These are phyloP conservation scores for Pythium angustatum DNA, from an alignment of 352 stramenopile genomes.

Conservation along the genomic window DNA sequence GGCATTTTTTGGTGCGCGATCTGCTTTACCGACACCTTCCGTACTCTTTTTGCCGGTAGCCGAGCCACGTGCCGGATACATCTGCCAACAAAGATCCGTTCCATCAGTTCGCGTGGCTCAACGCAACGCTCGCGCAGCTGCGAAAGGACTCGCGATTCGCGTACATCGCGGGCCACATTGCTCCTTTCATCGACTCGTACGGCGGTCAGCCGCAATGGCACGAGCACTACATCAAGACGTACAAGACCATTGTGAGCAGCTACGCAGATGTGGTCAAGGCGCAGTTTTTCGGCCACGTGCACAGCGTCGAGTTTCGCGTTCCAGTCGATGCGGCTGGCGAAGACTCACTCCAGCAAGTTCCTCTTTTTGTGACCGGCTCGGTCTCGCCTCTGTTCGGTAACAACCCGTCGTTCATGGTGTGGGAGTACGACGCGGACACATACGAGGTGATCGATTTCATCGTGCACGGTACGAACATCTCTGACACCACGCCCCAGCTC, in stretches of 20 bases:
- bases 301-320: constrained; percentile 90
- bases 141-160: constrained; percentile 48
- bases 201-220: constrained; percentile 83
- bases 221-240: constrained; percentile 75
- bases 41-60: constrained; percentile 30
- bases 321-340: constrained; percentile 25
- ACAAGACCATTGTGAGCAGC: constrained; percentile 70
- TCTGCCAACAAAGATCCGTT: constrained; percentile 76
- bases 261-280: constrained; percentile 72
- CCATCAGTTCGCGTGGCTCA: constrained; percentile 90
- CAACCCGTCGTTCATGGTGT: constrained; percentile 91
- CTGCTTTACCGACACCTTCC: neutral
- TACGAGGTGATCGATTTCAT: constrained; percentile 76
- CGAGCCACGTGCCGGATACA: constrained; percentile 74
- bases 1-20: constrained; percentile 5
- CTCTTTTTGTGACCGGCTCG: constrained; percentile 78
- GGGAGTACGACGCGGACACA: constrained; percentile 63
- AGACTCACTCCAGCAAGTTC: constrained; percentile 40
- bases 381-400: constrained; percentile 90
- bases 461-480: constrained; percentile 79
- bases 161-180: constrained; percentile 91
- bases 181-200: constrained; percentile 88
- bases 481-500: constrained; percentile 34
- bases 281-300: constrained; percentile 91
- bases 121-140: constrained; percentile 58